phyloP scores from a whole-genome alignment of 2,329 filamentous ascomycete species.

The Alternaria arborescens region DNA sequence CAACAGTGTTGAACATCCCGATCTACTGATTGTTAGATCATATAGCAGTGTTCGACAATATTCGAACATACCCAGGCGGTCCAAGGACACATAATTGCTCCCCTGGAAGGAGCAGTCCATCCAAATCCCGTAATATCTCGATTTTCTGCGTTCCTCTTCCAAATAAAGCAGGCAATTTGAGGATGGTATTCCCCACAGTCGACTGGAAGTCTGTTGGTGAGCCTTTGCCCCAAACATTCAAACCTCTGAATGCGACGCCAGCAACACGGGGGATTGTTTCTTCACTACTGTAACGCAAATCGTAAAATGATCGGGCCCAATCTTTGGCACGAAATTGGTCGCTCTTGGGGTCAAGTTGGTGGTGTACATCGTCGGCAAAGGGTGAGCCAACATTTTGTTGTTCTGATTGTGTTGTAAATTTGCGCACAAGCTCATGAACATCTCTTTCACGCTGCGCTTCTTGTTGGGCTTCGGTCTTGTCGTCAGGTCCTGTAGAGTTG shows the following conservation, averaged over 20 bases:
- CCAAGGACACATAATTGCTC: constrained; percentile 79
- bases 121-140: constrained; percentile 72
- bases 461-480: not conserved
- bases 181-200: constrained; percentile 69
- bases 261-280: constrained; percentile 64
- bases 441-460: constrained; percentile 24
- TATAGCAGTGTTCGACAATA: not conserved
- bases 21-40: constrained; percentile 31
- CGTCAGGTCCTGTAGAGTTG: constrained; percentile 1
- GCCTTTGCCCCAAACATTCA: constrained; percentile 72
- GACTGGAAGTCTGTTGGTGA: constrained; percentile 72
- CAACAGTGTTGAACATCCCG: constrained; percentile 80
- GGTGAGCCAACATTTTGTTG: constrained; percentile 46
- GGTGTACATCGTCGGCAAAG: constrained; percentile 46
- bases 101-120: constrained; percentile 71
- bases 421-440: constrained; percentile 49
- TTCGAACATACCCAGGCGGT: constrained; percentile 59
- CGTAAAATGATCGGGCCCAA: constrained; percentile 58
- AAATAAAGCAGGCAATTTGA: constrained; percentile 64
- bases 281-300: constrained; percentile 51
- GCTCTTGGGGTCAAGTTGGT: constrained; percentile 54
- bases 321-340: constrained; percentile 53
- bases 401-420: constrained; percentile 41
- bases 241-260: constrained; percentile 69
- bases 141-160: constrained; percentile 61